Conservation (phyloP, 768 basidiomycete genomes). For the Albatrellus ellisii region DNA sequence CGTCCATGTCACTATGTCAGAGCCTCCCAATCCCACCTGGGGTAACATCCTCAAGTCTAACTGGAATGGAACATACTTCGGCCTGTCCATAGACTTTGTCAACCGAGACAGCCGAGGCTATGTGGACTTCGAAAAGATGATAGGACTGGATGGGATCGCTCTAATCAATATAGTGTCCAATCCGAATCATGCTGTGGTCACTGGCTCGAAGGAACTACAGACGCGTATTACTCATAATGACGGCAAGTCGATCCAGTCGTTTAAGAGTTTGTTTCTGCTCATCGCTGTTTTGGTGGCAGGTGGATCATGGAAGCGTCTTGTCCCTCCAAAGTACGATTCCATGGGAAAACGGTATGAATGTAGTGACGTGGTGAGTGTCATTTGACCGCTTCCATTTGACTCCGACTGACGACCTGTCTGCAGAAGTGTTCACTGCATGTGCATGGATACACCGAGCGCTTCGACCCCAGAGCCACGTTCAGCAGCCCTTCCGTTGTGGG, state of each 20-base stretch:
- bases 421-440: constrained; percentile 82
- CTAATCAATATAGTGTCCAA: constrained; percentile 86
- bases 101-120: constrained; percentile 83
- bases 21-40: constrained; percentile 61
- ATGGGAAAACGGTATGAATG: constrained; percentile 64
- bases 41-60: constrained; percentile 93
- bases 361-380: constrained; percentile 40
- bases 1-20: constrained; percentile 90
- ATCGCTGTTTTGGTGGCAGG: constrained; percentile 28
- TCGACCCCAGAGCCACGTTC: constrained; percentile 84
- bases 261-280: too few relatives aligned
- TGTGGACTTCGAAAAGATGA: constrained; percentile 97
- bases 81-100: constrained; percentile 72
- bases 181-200: constrained; percentile 56
- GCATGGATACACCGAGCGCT: constrained; percentile 92
- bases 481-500: constrained; percentile 89
- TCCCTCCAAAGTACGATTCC: constrained; percentile 66
- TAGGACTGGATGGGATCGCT: constrained; percentile 91
- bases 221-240: constrained; percentile 94
- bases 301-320: constrained; percentile 76
- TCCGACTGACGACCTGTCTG: background rate
- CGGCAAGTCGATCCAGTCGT: constrained; percentile 33
- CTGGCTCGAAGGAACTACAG: constrained; percentile 64
- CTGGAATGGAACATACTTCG: constrained; percentile 96
- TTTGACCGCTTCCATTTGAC: constrained; percentile 7